Base-by-base conservation (phyloP, 495 filamentous ascomycete species). In the Neurospora sp. region DNA sequence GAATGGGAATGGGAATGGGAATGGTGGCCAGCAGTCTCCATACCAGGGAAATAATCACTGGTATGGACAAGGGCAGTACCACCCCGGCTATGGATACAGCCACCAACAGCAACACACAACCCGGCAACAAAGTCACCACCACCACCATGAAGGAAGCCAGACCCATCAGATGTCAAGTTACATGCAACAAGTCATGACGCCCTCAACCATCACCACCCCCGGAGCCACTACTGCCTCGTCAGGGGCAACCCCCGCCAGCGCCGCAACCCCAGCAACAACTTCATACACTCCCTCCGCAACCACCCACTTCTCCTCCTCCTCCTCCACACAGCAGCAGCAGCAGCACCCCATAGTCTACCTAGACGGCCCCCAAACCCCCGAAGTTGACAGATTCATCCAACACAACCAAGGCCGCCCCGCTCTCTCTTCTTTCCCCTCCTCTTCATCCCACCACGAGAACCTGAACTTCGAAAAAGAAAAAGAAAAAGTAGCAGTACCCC, bases 391-490 rank as follows among this genome's bases (percentile, higher is more conserved):
- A 6, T 61, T 61, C 53, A 61, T 61, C 53, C 53, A 61, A 0
- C 53, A 61, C 53, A 61, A 61, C 6, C 53, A 61, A 27, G 53
- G 48, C 11, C 48, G 48, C 1, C 46, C 46, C 10, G 18, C n/a
- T 4, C 46, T 48, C 9, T 14, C 14, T 1, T 44, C 41, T 0
- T 14, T 14, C 3, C 18, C 41, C 35, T 5, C 35, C 0, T 31
- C 31, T n/a, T n/a, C 42, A 8, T 18, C 14, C 5, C 16, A 16
- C 18, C 16, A 44, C 3, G 70, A 16, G 12, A 38, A 11, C 18
- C 3, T 31, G 12, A 38, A 11, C 18, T 31, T 31, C 31, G 31
- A 31, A 31, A 48, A 20, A 1, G 76, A 78, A n/a, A 78, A 79
- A 74, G 27, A 2, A 27, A 27, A 27, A 27, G 27, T 22, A 22